These are phyloP conservation scores for Calonectria ilicicola DNA, from an alignment of 2,329 filamentous ascomycete genomes.

Conservation along the genomic window DNA sequence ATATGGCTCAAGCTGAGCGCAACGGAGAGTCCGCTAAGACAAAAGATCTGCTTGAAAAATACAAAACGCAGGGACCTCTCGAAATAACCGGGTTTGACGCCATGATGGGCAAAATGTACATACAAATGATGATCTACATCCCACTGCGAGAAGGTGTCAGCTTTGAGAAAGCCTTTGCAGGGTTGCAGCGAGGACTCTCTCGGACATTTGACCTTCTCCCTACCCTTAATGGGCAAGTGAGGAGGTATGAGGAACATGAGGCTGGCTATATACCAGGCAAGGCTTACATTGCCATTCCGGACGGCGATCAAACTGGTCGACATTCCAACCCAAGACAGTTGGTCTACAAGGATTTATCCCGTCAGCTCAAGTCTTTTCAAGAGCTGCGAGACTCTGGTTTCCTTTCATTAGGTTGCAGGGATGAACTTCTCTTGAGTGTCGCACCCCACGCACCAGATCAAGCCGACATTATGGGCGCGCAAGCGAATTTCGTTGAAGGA, in stretches of 20 bases:
- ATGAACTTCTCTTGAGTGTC: slow-evolving; percentile 38
- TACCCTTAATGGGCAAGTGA: slow-evolving; percentile 50
- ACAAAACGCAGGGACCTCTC: slow-evolving; percentile 44
- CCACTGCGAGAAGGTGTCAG: slow-evolving; percentile 39
- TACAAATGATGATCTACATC: slow-evolving; percentile 51
- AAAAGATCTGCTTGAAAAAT: slow-evolving; percentile 29
- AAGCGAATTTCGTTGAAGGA: slow-evolving; percentile 47
- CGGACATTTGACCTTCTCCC: slow-evolving; percentile 51
- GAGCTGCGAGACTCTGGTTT: slow-evolving; percentile 41
- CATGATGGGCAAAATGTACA: slow-evolving; percentile 46
- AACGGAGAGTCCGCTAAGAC: slow-evolving; percentile 51
- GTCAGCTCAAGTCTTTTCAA: slow-evolving; percentile 40
- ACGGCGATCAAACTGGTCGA: neutral
- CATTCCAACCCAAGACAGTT: slow-evolving; percentile 15
- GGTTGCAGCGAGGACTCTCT: slow-evolving; percentile 48
- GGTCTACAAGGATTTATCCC: slow-evolving; percentile 42
- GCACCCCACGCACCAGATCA: slow-evolving; percentile 39
- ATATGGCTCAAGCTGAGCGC: neutral
- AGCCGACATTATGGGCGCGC: slow-evolving; percentile 43
- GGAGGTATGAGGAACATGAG: slow-evolving; percentile 40
- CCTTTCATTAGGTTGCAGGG: slow-evolving; percentile 41
- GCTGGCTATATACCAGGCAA: slow-evolving; percentile 38
- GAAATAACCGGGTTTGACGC: slow-evolving; percentile 47
- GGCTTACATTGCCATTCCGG: slow-evolving; percentile 34
- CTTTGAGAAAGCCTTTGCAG: slow-evolving; percentile 46